Base-by-base conservation (phyloP, 176 grass and related monocot species). In the Carex kokanica region DNA sequence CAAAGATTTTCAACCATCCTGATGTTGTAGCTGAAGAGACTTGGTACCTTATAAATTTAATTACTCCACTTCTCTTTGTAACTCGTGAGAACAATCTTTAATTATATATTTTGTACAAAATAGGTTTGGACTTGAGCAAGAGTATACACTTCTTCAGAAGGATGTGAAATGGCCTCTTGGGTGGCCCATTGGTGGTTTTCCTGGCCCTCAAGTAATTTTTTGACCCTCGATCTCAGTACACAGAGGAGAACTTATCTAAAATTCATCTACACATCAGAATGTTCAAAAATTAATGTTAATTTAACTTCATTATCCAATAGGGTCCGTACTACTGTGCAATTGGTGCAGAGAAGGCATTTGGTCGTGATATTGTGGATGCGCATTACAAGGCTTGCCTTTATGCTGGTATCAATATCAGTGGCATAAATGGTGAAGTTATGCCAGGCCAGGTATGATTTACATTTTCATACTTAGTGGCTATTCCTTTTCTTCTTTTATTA, bases 131-230 rank as follows among this genome's bases (percentile, higher is more conserved):
- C 90, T 98, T 66, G 95, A 98, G 77, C 95, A 95, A 21, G 95
- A 98, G 89, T 98, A 98, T 72, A 98, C 95, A 60, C 95, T 98
- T 36, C 88, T 98, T 63, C 95, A 95, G 52, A 98, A 98, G 72
- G 87, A 95, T 87, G 88, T 72, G 43, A 98, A 93, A 12, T 98
- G 95, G 95, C 95, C 95, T 38, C 82, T 98, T 59, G 95, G 95
- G 2, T 98, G 95, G 95, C 92, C 95, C 54, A 3, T 95, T 36
- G 92, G 95, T 51, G 95, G 95, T 12, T 98, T 75, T 78, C 95
- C 95, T 83, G 95, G 90, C 21, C 92, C 95, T 84, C 95, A 98
- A 86, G 95, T 98, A 86, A 45, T 11, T 14, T 38, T 9, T 38
- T 55, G n/a, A 47, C 32, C 29, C 49, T 56, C n/a, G n/a, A n/a